These are phyloP conservation scores for Phyllachora maydis DNA, from an alignment of 2,329 filamentous ascomycete genomes.

Conservation along the genomic window DNA sequence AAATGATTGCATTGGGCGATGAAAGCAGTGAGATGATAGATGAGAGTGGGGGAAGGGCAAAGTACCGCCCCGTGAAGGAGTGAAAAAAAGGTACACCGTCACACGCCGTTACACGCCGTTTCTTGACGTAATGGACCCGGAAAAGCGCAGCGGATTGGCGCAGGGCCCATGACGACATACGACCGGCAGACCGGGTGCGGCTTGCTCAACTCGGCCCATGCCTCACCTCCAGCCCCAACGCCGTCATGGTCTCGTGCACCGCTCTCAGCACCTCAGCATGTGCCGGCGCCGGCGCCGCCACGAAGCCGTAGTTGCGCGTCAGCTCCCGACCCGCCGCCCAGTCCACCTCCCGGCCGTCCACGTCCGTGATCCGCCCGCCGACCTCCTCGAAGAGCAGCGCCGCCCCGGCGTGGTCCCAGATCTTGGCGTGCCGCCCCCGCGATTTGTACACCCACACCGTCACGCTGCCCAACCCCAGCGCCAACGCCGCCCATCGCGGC, in stretches of 20 bases:
- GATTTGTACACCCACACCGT: conserved; percentile 35
- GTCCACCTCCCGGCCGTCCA: conserved; percentile 28
- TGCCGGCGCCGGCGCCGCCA: conserved; percentile 24
- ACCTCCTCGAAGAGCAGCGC: conserved; percentile 37
- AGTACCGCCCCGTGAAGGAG: no score
- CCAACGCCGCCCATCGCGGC: conserved; percentile 29
- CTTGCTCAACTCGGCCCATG: no score
- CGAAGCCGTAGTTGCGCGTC: conserved; percentile 30
- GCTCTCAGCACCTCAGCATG: conserved; percentile 21
- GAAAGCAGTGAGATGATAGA: no score
- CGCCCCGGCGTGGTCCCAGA: conserved; percentile 39
- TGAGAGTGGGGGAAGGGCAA: no score
- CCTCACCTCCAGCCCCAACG: conserved; percentile 13
- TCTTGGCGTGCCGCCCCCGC: conserved; percentile 25
- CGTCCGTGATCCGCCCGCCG: conserved; percentile 32
- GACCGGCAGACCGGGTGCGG: no score
- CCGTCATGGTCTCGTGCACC: conserved; percentile 12
- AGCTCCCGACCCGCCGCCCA: conserved; percentile 25
- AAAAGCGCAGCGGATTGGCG: no score
- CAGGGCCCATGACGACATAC: no score
- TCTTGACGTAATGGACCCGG: no score
- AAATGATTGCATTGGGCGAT: no score
- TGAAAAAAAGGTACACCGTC: no score
- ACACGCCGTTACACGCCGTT: no score
- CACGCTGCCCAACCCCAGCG: conserved; percentile 28